Conservation (phyloP, 495 filamentous ascomycete species). For the Aspergillus sclerotiicarbonarius region DNA sequence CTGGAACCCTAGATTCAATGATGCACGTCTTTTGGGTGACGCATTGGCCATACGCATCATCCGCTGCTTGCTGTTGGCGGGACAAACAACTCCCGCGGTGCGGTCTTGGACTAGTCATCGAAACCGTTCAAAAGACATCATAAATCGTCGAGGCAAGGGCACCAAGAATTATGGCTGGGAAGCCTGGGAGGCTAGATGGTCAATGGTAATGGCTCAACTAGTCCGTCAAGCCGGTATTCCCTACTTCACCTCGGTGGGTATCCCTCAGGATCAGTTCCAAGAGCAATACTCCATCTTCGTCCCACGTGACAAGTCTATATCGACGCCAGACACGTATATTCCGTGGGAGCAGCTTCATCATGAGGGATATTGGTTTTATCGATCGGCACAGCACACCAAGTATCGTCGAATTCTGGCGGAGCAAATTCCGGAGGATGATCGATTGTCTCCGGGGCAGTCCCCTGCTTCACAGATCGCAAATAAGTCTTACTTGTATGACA, state of each 20-base stretch:
- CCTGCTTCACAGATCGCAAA: slow-evolving; percentile 66
- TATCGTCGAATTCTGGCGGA: slow-evolving; percentile 59
- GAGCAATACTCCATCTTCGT: slow-evolving; percentile 49
- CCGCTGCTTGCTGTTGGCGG: slow-evolving; percentile 73
- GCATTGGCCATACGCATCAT: slow-evolving; percentile 73
- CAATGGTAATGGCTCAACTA: slow-evolving; percentile 73
- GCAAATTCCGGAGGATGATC: slow-evolving; percentile 72
- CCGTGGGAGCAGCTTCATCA: slow-evolving; percentile 86
- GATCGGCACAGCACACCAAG: slow-evolving; percentile 64
- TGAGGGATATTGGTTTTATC: slow-evolving; percentile 79
- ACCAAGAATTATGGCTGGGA: slow-evolving; percentile 82
- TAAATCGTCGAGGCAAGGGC: slow-evolving; percentile 80
- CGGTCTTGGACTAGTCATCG: slow-evolving; percentile 75
- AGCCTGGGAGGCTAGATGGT: slow-evolving; percentile 84
- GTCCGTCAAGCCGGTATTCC: slow-evolving; percentile 61
- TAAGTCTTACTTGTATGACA: slow-evolving; percentile 73
- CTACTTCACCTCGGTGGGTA: slow-evolving; percentile 29
- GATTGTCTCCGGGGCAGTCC: slow-evolving; percentile 61
- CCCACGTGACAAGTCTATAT: slow-evolving; percentile 64
- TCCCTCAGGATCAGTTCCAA: slow-evolving; percentile 18
- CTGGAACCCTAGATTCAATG: slow-evolving; percentile 84
- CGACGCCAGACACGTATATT: slow-evolving; percentile 60
- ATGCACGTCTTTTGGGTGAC: slow-evolving; percentile 78
- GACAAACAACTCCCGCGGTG: slow-evolving; percentile 70
- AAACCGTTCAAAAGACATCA: slow-evolving; percentile 64